Conservation (phyloP, 2,329 filamentous ascomycete species). For the Penicillium italicum region DNA sequence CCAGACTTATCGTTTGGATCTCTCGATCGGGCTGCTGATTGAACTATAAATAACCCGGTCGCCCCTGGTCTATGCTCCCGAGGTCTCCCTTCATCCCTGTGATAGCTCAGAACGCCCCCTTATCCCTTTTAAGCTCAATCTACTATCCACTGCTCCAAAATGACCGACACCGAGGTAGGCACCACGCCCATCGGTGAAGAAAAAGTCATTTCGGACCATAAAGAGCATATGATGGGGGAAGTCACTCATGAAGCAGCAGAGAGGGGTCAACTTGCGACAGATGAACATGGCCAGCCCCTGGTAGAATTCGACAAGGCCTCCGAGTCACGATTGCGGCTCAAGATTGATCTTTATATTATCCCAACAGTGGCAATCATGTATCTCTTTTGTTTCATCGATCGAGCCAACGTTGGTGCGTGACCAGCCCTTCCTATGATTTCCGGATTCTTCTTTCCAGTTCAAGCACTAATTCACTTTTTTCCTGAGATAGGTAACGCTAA, state of each 20-base stretch:
- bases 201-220: slow-evolving; percentile 19
- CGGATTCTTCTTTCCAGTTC: neutral
- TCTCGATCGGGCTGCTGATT: neutral
- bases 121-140: neutral
- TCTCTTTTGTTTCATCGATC: slow-evolving; percentile 70
- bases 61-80: neutral
- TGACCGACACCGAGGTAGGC: slow-evolving; percentile 7
- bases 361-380: slow-evolving; percentile 65
- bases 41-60: slow-evolving; percentile 3
- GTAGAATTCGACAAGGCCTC: slow-evolving; percentile 56
- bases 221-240: slow-evolving; percentile 15
- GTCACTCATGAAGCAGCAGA: slow-evolving; percentile 41
- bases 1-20: neutral
- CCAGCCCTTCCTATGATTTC: neutral
- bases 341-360: slow-evolving; percentile 64
- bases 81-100: neutral
- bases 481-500: slow-evolving; percentile 58
- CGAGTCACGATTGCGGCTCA: slow-evolving; percentile 57
- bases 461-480: neutral
- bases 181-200: slow-evolving; percentile 19
- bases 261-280: slow-evolving; percentile 47
- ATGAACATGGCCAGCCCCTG: slow-evolving; percentile 51
- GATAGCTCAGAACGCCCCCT: neutral
- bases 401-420: slow-evolving; percentile 64
- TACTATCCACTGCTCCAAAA: neutral